Base-by-base conservation (phyloP, 2,329 filamentous ascomycete genomes). In the Saccharata proteae region DNA sequence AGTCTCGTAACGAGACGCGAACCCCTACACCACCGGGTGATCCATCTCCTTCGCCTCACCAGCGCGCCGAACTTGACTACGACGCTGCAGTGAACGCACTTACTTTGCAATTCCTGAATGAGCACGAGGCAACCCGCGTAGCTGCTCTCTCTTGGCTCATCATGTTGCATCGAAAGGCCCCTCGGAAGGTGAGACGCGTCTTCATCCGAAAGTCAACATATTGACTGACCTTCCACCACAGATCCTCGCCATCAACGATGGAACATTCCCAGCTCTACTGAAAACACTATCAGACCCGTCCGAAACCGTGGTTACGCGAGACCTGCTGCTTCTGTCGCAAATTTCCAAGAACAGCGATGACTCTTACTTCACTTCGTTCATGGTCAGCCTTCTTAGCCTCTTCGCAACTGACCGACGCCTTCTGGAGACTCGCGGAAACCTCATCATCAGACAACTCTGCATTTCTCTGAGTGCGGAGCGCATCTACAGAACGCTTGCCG, bases 311-410 rank as follows among this genome's bases (percentile, higher is more conserved):
- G 92, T 98, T 2, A 96, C 84, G 4, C 82, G 90, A 45, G 90
- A 98, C 52, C 61, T 98, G 17, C 82, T 96, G 40, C 67, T 98
- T 11, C 67, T 98, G 3, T 96, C 88, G 1, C 90, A 98, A 44
- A 96, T 98, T 33, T 96, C 88, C 3, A 77, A 80, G 41, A 93
- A 94, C 45, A 96, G 85, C 49, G 90, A 96, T 47, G 90, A 98
- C 49, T 84, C 86, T 41, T 96, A 96, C 56, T 98, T 98, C 51
- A 80, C 83, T 2, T 93, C 88, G 15, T 98, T 98, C 54, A 98
- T 98, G 90, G 80, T 94, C 38, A 93, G 93, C 49, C 65, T 98
- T 7, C 64, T 98, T 25, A 90, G 94, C 51, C 70, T 98, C 1
- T 98, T 98, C 52, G 92, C 84, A 24, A 96, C 90, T 0, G 90